Percentiles rank a stretch among this genome's conserved stretches.
Evolutionary conservation across 768 basidiomycete species (phyloP).

Genomic region (Cystobasidium ongulense): DNA sequence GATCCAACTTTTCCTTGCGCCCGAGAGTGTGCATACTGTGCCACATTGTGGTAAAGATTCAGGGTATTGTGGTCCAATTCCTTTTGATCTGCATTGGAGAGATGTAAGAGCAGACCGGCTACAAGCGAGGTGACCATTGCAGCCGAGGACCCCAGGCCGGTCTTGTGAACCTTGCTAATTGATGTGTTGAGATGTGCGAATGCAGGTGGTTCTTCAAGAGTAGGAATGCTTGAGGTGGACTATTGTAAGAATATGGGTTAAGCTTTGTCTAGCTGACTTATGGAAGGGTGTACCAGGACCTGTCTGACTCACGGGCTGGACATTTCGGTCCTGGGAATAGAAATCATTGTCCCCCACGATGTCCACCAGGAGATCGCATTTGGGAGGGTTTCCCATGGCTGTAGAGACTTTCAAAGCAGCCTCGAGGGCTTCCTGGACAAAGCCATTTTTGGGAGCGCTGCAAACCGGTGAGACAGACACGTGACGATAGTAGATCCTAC

Average conservation of each 20-base stretch:
- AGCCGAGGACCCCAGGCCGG: constrained; percentile 92
- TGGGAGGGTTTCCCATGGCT: constrained; percentile 49
- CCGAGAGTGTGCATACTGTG: constrained; percentile 88
- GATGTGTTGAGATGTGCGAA: constrained; percentile 64
- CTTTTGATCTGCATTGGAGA: not conserved
- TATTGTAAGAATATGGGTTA: not conserved
- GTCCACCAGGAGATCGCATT: constrained; percentile 58
- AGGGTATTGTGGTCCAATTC: constrained; percentile 47
- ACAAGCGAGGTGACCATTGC: constrained; percentile 93
- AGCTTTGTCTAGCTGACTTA: not conserved
- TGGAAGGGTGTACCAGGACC: not conserved
- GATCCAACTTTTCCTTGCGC: constrained; percentile 98
- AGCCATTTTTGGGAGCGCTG: constrained; percentile 58
- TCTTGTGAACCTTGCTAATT: constrained; percentile 85
- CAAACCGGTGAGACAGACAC: not conserved
- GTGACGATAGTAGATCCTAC: not conserved
- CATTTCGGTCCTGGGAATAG: constrained; percentile 74
- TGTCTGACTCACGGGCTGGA: constrained; percentile 51
- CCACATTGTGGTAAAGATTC: constrained; percentile 72
- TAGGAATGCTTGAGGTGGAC: constrained; percentile 45
- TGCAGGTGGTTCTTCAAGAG: constrained; percentile 55
- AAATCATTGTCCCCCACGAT: constrained; percentile 95
- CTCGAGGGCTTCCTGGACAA: constrained; percentile 80
- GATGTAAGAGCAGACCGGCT: constrained; percentile 68
- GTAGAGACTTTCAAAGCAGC: constrained; percentile 33